A percentile compares a stretch with the other conserved stretches of the same genome.
phyloP scores from a whole-genome alignment of 305 asterid species.

The Ruellia speciosa region DNA sequence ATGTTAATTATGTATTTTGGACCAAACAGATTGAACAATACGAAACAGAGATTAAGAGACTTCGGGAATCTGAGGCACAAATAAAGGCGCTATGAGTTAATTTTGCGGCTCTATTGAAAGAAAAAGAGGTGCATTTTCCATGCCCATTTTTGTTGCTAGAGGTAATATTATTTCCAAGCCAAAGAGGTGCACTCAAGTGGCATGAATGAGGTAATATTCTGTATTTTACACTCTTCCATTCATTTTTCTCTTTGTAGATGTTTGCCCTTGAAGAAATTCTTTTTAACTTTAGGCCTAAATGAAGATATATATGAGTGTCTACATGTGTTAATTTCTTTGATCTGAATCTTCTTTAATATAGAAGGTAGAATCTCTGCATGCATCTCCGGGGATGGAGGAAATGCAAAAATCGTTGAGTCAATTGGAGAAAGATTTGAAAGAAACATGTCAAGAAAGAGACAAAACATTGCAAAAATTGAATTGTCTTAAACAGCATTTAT shows the following conservation, averaged over 20 bases:
- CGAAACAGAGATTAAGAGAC: constrained; percentile 69
- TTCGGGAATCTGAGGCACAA: constrained; percentile 91
- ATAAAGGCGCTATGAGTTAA: constrained; percentile 87
- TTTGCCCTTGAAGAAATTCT: constrained; percentile 1
- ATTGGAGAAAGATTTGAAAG: constrained; percentile 72
- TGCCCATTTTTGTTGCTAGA: not conserved
- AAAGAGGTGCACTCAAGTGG: constrained; percentile 27
- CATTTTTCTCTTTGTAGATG: not conserved
- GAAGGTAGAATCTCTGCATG: constrained; percentile 34
- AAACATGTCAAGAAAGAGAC: constrained; percentile 57
- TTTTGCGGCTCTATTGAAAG: constrained; percentile 87
- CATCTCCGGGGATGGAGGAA: constrained; percentile 51
- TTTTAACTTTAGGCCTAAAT: constrained; percentile 7
- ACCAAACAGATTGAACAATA: constrained; percentile 52
- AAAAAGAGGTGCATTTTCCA: constrained; percentile 61
- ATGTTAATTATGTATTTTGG: constrained; percentile 9
- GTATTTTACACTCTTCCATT: constrained; percentile 6
- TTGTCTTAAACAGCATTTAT: constrained; percentile 90
- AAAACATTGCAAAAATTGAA: constrained; percentile 73
- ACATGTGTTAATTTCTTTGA: constrained; percentile 12
- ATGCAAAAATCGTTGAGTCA: constrained; percentile 57
- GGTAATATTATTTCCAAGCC: no score
- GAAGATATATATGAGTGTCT: constrained; percentile 9
- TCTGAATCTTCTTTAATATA: constrained; percentile 21
- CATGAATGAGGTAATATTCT: constrained; percentile 43